Conservation (phyloP, 306 rosid species). For the Corylus heterophylla region DNA sequence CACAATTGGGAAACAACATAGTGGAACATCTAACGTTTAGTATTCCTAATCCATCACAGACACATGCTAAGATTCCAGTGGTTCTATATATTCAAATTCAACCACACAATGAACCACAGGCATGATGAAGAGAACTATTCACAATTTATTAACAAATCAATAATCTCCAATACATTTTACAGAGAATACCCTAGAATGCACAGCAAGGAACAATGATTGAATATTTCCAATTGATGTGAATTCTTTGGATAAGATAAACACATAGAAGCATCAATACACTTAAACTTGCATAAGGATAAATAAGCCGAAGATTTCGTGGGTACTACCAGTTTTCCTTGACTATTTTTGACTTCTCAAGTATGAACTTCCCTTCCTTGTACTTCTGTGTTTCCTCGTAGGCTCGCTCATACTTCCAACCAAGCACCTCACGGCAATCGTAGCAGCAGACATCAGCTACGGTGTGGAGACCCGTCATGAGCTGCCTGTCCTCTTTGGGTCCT, state of each 20-base stretch:
- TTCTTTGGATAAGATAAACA: conserved; percentile 18
- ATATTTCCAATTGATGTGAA: conserved; percentile 13
- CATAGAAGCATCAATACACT: conserved; percentile 18
- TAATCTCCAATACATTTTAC: conserved; percentile 26
- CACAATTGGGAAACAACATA: background rate
- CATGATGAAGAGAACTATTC: conserved; percentile 13
- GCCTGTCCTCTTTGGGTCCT: conserved; percentile 44
- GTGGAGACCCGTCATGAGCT: conserved; percentile 46
- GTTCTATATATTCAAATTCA: background rate
- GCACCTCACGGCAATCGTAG: conserved; percentile 39
- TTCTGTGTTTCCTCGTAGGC: conserved; percentile 47
- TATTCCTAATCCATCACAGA: background rate
- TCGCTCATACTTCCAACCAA: conserved; percentile 52
- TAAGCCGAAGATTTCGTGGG: background rate
- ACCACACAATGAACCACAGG: background rate
- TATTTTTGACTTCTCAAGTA: conserved; percentile 47
- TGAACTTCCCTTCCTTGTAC: conserved; percentile 50
- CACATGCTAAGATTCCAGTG: background rate
- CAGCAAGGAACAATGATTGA: conserved; percentile 20
- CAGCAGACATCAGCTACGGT: conserved; percentile 50
- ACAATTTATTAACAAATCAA: conserved; percentile 21
- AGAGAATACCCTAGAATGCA: conserved; percentile 23
- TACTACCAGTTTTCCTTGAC: conserved; percentile 50
- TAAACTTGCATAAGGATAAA: conserved; percentile 12
- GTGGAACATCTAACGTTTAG: background rate